Evolutionary conservation across 2,329 filamentous ascomycete species (phyloP).

Genomic region (Fusarium marasasianum): DNA sequence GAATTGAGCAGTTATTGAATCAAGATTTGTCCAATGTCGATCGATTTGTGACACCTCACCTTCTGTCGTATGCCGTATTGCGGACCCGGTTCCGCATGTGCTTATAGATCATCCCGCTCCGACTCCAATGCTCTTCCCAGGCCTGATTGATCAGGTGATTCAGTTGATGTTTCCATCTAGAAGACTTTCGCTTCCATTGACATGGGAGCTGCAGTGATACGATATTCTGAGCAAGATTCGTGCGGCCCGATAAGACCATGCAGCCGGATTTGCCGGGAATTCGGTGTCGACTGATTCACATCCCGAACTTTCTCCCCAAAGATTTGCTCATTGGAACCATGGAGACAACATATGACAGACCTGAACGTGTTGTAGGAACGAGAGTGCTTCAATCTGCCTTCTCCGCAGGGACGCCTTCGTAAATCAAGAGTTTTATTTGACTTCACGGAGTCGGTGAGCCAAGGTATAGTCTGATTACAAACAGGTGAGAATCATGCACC

Average conservation of each 20-base stretch:
- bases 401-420: too few species aligned
- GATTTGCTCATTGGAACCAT: neutral
- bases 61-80: neutral
- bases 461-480: accelerated
- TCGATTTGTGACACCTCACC: neutral
- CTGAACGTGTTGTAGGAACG: accelerated
- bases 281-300: neutral
- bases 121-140: neutral
- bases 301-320: neutral
- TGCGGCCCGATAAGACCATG: neutral
- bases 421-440: neutral
- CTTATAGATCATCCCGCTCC: neutral
- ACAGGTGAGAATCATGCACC: neutral
- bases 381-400: accelerated
- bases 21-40: neutral
- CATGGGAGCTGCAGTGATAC: neutral
- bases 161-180: neutral
- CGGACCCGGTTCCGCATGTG: neutral
- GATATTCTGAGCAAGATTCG: neutral
- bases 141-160: neutral
- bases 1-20: neutral
- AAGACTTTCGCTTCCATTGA: neutral
- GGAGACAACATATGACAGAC: neutral
- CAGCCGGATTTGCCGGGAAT: neutral
- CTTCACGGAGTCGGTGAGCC: neutral